Evolutionary conservation across 768 basidiomycete genomes (phyloP).

Genomic region (Tricholoma sp.): DNA sequence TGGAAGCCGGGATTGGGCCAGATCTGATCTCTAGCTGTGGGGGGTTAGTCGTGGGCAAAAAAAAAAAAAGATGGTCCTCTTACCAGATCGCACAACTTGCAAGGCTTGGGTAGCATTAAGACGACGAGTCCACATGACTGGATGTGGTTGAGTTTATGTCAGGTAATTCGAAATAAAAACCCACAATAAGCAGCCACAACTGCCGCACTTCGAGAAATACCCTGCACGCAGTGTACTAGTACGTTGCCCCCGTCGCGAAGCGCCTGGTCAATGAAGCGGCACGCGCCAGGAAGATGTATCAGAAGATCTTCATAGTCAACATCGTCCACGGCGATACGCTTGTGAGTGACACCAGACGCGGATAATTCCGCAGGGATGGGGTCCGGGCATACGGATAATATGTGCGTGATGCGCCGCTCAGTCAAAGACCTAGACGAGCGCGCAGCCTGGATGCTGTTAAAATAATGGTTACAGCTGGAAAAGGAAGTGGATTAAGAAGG

Average conservation of each 20-base stretch:
- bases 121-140: conserved; percentile 66
- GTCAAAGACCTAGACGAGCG: conserved; percentile 65
- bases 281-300: conserved; percentile 60
- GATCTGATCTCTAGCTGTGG: conserved; percentile 66
- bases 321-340: conserved; percentile 68
- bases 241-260: conserved; percentile 53
- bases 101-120: conserved; percentile 55
- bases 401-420: conserved; percentile 74
- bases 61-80: conserved; percentile 8
- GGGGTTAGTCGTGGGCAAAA: background rate
- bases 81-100: conserved; percentile 57
- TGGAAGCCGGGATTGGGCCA: conserved; percentile 79
- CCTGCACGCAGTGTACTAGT: conserved; percentile 65
- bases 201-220: conserved; percentile 60
- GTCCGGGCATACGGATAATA: conserved; percentile 73
- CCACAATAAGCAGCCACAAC: conserved; percentile 76
- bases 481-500: conserved; percentile 15
- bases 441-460: conserved; percentile 59
- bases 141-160: conserved; percentile 3
- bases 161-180: conserved; percentile 18
- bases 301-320: conserved; percentile 66
- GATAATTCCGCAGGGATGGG: conserved; percentile 66
- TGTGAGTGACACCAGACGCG: conserved; percentile 63
- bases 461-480: conserved; percentile 15
- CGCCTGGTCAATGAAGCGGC: conserved; percentile 62